phyloP scores from a whole-genome alignment of 148 eudicot species.

The Drosera capensis region DNA sequence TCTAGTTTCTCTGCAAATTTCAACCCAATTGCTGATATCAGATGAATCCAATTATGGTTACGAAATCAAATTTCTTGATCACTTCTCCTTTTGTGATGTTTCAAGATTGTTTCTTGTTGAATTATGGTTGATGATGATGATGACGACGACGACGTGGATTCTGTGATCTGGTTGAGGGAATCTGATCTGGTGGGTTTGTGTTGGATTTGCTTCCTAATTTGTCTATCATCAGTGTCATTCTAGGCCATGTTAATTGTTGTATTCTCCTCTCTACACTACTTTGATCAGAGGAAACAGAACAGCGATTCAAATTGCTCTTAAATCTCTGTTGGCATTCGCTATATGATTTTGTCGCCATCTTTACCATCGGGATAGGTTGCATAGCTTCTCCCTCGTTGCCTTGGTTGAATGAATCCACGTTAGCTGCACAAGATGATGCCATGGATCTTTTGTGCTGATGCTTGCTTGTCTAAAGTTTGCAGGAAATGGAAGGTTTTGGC shows the following conservation, averaged over 20 bases:
- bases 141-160: not conserved
- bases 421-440: not conserved
- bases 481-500: slow-evolving; percentile 71
- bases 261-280: not conserved
- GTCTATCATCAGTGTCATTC: too few species aligned
- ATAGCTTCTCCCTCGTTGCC: not conserved
- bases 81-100: not conserved
- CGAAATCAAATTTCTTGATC: not conserved
- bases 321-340: too few species aligned
- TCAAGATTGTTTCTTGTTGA: not conserved
- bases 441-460: not conserved
- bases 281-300: too few species aligned
- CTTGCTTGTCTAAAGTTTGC: slow-evolving; percentile 39
- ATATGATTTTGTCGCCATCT: too few species aligned
- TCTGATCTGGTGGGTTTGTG: too few species aligned
- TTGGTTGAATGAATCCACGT: not conserved
- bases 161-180: not conserved
- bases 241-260: not conserved
- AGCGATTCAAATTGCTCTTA: too few species aligned
- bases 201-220: too few species aligned
- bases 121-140: not conserved
- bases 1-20: too few species aligned
- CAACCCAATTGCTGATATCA: not conserved
- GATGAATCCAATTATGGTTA: not conserved
- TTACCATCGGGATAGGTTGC: too few species aligned